A percentile compares a stretch with the other conserved stretches of the same genome.
phyloP scores from a whole-genome alignment of 192 early-diverging fungal genomes.

The Dissophora ornata region DNA sequence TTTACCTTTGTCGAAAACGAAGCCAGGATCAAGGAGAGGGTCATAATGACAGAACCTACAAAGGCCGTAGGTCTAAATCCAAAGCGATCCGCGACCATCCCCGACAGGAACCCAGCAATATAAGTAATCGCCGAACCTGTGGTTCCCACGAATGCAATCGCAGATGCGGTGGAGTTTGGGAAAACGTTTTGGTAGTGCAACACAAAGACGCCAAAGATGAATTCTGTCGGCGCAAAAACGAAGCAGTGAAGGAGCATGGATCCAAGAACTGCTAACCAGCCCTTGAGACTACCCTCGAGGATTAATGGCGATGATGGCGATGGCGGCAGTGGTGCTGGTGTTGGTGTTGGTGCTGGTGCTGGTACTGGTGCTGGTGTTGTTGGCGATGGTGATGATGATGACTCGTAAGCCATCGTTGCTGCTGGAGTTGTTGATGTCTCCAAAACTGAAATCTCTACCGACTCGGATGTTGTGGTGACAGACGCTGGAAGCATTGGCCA shows the following conservation, averaged over 20 bases:
- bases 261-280: conserved; percentile 24
- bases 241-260: conserved; percentile 36
- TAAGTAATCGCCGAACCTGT: conserved; percentile 27
- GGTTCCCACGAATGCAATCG: conserved; percentile 33
- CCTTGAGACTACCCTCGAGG: too few relatives aligned
- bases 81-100: conserved; percentile 34
- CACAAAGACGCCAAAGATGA: conserved; percentile 44
- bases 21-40: conserved; percentile 54
- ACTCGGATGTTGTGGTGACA: too few relatives aligned
- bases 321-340: too few relatives aligned
- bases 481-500: too few relatives aligned
- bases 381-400: too few relatives aligned
- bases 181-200: conserved; percentile 22
- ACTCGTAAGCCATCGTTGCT: too few relatives aligned
- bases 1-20: conserved; percentile 55
- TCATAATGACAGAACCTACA: conserved; percentile 55
- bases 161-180: conserved; percentile 10
- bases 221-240: conserved; percentile 46
- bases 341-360: too few relatives aligned
- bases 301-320: too few relatives aligned
- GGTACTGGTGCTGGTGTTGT: too few relatives aligned
- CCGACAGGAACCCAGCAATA: conserved; percentile 33
- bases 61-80: conserved; percentile 59
- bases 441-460: too few relatives aligned
- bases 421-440: too few relatives aligned